Percentiles rank a stretch among this genome's conserved stretches.
Conservation (phyloP, 139 green algal species). For the Chlorella sp. region DNA sequence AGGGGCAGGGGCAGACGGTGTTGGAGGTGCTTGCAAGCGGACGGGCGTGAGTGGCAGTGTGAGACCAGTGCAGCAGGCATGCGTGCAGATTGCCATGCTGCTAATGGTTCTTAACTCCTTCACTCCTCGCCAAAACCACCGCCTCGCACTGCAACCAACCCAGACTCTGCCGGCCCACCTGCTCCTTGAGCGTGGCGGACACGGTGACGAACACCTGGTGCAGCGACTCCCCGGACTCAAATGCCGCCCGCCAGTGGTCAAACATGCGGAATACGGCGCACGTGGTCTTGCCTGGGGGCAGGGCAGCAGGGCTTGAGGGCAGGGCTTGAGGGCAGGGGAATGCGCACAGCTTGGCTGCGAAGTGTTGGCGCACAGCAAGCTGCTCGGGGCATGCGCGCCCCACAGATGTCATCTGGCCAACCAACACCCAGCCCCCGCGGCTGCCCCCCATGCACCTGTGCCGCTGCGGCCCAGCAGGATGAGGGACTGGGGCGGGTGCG, state of each 20-base stretch:
- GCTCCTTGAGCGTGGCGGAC: constrained; percentile 70
- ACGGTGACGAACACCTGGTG: constrained; percentile 74
- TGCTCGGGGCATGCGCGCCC: not conserved
- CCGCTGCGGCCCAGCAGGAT: constrained; percentile 77
- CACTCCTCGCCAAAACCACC: too few species aligned
- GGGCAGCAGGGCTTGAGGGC: not conserved
- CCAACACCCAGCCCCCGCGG: not conserved
- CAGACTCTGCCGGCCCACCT: constrained; percentile 45
- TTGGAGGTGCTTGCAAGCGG: too few species aligned
- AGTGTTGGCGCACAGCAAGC: not conserved
- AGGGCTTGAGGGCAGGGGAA: not conserved
- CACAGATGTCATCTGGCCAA: too few species aligned
- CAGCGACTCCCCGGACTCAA: constrained; percentile 16
- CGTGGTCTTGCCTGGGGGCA: constrained; percentile 71
- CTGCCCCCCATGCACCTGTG: constrained; percentile 37
- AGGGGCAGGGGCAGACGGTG: not conserved
- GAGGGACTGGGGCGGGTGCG: constrained; percentile 55
- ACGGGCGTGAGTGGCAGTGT: too few species aligned
- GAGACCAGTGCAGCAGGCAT: too few species aligned
- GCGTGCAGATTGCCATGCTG: too few species aligned
- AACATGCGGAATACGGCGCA: constrained; percentile 71
- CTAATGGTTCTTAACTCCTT: too few species aligned
- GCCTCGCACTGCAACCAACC: too few species aligned
- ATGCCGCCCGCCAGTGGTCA: constrained; percentile 47
- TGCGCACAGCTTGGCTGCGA: not conserved